Conservation (phyloP, 768 basidiomycete species). For the Tylopilus sp. region DNA sequence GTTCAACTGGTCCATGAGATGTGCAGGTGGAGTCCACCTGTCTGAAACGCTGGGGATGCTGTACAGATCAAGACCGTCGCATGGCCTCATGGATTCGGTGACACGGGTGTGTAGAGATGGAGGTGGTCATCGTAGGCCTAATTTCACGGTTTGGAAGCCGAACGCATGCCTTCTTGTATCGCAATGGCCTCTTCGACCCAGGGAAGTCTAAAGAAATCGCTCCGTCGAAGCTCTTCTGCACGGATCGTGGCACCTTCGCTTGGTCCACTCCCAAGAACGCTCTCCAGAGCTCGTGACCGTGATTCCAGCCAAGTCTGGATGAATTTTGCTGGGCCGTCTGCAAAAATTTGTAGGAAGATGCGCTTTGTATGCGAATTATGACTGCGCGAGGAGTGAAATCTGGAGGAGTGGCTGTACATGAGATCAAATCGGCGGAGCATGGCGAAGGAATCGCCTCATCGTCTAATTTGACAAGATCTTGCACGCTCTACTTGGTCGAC, state of each 20-base stretch:
- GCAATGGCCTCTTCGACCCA: conserved; percentile 91
- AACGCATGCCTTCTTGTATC: conserved; percentile 75
- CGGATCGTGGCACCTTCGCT: conserved; percentile 74
- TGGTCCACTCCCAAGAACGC: conserved; percentile 82
- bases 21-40: background rate
- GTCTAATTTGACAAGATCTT: conserved; percentile 69
- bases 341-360: conserved; percentile 81
- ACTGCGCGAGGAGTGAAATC: conserved; percentile 83
- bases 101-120: conserved; percentile 42
- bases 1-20: conserved; percentile 13
- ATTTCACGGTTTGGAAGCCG: conserved; percentile 51
- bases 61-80: conserved; percentile 32
- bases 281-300: conserved; percentile 88
- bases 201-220: conserved; percentile 87
- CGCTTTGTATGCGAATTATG: conserved; percentile 86
- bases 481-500: conserved; percentile 66
- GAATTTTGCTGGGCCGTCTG: conserved; percentile 72
- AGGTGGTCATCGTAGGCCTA: too few species aligned
- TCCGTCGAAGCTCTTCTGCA: conserved; percentile 85
- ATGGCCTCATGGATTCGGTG: conserved; percentile 31
- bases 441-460: conserved; percentile 62
- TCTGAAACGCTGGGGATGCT: background rate
- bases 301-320: conserved; percentile 90
- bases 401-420: conserved; percentile 30
- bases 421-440: conserved; percentile 12